phyloP scores from a whole-genome alignment of 805 yeast species.

The Ascoidea tarda region DNA sequence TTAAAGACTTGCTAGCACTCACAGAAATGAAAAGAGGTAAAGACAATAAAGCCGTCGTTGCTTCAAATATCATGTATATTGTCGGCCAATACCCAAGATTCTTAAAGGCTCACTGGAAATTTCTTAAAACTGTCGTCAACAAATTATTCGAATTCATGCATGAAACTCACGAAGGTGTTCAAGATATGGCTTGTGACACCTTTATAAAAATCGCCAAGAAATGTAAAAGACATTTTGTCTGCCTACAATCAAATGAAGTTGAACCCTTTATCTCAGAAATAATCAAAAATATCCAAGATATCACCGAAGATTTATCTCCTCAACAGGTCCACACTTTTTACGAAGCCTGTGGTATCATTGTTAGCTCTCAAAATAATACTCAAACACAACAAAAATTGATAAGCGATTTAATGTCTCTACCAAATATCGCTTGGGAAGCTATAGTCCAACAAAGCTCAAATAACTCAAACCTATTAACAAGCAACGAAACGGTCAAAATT shows the following conservation, averaged over 20 bases:
- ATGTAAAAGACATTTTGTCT: constrained; percentile 91
- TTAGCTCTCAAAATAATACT: constrained; percentile 70
- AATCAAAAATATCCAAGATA: constrained; percentile 65
- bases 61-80: constrained; percentile 98
- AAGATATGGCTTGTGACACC: constrained; percentile 99
- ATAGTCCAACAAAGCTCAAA: constrained; percentile 75
- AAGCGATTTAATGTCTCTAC: constrained; percentile 72
- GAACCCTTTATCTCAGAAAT: constrained; percentile 91
- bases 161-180: constrained; percentile 99
- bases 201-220: constrained; percentile 90
- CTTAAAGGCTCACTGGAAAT: constrained; percentile 96
- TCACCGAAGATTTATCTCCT: constrained; percentile 87
- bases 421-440: constrained; percentile 90
- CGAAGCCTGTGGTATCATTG: constrained; percentile 91
- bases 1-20: constrained; percentile 78
- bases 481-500: constrained; percentile 78
- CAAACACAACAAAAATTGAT: constrained; percentile 60
- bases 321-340: constrained; percentile 97
- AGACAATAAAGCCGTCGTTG: constrained; percentile 97
- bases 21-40: constrained; percentile 96
- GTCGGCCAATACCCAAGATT: constrained; percentile 99
- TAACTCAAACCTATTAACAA: constrained; percentile 66
- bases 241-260: constrained; percentile 68
- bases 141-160: constrained; percentile 98
- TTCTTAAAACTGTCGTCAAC: constrained; percentile 87